A percentile compares a stretch with the other conserved stretches of the same genome.
Evolutionary conservation across 2,329 filamentous ascomycete species (phyloP).

Genomic region (Colletotrichum sp.): DNA sequence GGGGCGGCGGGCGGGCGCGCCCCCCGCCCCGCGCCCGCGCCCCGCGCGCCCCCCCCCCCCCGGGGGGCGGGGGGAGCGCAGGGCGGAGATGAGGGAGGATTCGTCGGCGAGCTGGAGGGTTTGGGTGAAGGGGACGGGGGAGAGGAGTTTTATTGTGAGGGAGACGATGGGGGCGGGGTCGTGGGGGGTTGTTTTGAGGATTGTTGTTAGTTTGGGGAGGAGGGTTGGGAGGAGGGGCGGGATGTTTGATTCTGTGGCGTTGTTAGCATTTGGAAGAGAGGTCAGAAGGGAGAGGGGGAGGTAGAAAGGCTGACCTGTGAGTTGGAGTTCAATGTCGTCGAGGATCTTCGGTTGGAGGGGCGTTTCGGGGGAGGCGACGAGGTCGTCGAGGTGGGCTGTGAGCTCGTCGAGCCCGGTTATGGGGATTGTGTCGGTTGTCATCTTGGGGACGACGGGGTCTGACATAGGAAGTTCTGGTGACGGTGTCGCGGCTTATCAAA

Average conservation of each 20-base stretch:
- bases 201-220: constrained; percentile 57
- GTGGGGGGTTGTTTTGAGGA: constrained; percentile 55
- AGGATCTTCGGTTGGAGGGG: constrained; percentile 56
- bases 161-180: constrained; percentile 58
- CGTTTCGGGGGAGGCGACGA: constrained; percentile 48
- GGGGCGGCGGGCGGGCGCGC: too few species aligned
- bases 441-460: constrained; percentile 38
- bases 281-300: background rate
- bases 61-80: too few species aligned
- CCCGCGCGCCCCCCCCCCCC: too few species aligned
- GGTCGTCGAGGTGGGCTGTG: constrained; percentile 55
- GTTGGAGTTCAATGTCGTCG: constrained; percentile 64
- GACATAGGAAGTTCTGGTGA: constrained; percentile 26
- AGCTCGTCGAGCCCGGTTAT: constrained; percentile 60
- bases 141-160: constrained; percentile 61
- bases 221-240: constrained; percentile 56
- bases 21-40: too few species aligned
- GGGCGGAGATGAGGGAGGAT: too few species aligned
- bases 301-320: constrained; percentile 49
- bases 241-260: constrained; percentile 52
- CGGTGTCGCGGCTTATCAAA: background rate
- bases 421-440: constrained; percentile 46
- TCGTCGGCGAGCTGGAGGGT: constrained; percentile 57
- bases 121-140: constrained; percentile 56
- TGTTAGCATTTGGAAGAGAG: background rate